phyloP scores from a whole-genome alignment of 306 rosid genomes.

The Prunus kanzakura region DNA sequence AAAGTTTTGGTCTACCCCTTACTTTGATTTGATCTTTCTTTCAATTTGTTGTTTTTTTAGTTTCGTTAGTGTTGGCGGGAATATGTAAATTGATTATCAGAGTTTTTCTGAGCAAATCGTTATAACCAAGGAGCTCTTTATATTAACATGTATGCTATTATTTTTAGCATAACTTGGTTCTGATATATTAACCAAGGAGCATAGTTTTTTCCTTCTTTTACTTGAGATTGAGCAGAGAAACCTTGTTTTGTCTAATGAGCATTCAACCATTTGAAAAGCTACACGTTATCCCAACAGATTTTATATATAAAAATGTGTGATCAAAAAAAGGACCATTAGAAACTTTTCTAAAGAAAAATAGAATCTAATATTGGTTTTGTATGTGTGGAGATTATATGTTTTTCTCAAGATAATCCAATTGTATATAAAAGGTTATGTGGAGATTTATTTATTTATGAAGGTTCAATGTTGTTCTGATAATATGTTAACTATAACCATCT shows the following conservation, averaged over 20 bases:
- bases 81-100: background rate
- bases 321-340: background rate
- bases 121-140: background rate
- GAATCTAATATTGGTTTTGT: background rate
- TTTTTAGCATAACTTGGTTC: too few relatives aligned
- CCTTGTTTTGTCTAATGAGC: too few relatives aligned
- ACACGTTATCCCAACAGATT: too few relatives aligned
- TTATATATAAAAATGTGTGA: background rate
- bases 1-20: background rate
- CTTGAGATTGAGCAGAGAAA: too few relatives aligned
- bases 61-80: background rate
- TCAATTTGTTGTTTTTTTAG: background rate
- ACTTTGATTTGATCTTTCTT: background rate
- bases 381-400: background rate
- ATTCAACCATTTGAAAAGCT: too few relatives aligned
- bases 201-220: too few relatives aligned
- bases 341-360: background rate
- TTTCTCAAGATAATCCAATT: too few relatives aligned
- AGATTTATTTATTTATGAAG: too few relatives aligned
- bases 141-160: background rate
- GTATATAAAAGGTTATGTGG: too few relatives aligned
- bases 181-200: too few relatives aligned
- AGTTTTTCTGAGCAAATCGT: conserved; percentile 6
- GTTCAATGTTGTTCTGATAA: background rate
- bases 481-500: background rate